Base-by-base conservation (phyloP, 495 filamentous ascomycete genomes). In the Symbiotaphrina buchneri region DNA sequence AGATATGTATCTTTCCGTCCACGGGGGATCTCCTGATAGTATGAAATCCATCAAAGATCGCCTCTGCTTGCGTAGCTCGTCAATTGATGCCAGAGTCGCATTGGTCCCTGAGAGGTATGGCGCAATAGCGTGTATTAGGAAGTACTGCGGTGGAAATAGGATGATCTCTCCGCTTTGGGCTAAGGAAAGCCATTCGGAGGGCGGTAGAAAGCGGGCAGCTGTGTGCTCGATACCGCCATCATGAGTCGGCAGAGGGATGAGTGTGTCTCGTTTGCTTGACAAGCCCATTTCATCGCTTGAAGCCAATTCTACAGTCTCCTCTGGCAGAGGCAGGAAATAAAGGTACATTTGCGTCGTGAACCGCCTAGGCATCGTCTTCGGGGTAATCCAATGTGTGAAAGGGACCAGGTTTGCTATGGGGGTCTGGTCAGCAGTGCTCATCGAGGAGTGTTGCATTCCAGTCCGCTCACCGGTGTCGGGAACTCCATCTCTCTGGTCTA, bases 271-370 rank as follows among this genome's bases (percentile, higher is more conserved):
- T 49, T 25, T 19, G 15, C n/a, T n/a, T n/a, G n/a, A n/a, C n/a
- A n/a, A n/a, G n/a, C n/a, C n/a, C n/a, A n/a, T n/a, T 10, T 38
- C 10, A 50, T 40, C 18, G 47, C 45, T 8, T 42, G 28, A 8
- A 51, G 43, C 6, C 51, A 24, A 1, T 40, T 30, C 16, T n/a
- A n/a, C n/a, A n/a, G n/a, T n/a, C n/a, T 52, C 48, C 33, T 53
- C 1, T 58, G 56, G 53, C 0, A 83, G 52, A 0, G 87, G 83
- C n/a, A 93, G 59, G 52, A 92, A 75, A 48, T 92, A 87, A 5
- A 97, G 43, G 45, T 95, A 97, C 83, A 97, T 93, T 45, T 92
- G 82, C 5, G 83, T 93, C 1, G 74, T 74, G 46, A 80, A 97
- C 13, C 87, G 63, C 42, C 70, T 74, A 1, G 70, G 63, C 2